These are phyloP conservation scores for Solanum gracilifrons DNA, from an alignment of 257 asterid species.

Conservation along the genomic window DNA sequence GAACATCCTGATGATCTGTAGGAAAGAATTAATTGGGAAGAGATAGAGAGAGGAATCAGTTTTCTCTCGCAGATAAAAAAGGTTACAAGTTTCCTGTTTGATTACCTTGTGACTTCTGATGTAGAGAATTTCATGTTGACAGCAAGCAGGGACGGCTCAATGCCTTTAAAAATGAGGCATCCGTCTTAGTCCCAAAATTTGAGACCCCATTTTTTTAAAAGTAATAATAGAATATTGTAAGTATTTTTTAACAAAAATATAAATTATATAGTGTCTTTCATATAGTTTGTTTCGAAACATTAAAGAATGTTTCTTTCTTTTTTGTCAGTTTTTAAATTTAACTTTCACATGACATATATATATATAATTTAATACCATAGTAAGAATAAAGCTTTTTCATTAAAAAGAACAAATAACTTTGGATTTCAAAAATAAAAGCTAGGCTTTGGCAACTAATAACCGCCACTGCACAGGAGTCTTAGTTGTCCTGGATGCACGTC, in stretches of 20 bases:
- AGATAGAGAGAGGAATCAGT: not conserved
- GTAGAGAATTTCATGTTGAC: not conserved
- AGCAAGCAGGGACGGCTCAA: constrained; percentile 26
- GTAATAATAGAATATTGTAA: too few relatives aligned
- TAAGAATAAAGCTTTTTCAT: too few relatives aligned
- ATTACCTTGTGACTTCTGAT: not conserved
- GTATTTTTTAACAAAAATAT: too few relatives aligned
- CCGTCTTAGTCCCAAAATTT: too few relatives aligned
- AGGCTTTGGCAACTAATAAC: not conserved
- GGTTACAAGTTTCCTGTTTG: not conserved
- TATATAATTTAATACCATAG: too few relatives aligned
- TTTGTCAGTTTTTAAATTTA: too few relatives aligned
- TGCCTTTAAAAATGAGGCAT: too few relatives aligned
- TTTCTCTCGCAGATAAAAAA: not conserved
- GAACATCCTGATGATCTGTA: not conserved
- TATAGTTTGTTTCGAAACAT: too few relatives aligned
- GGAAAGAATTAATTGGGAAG: not conserved
- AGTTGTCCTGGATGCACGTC: constrained; percentile 82
- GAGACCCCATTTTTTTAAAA: too few relatives aligned
- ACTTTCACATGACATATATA: not conserved
- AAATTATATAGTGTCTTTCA: too few relatives aligned
- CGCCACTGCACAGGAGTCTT: constrained; percentile 49
- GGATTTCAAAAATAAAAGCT: not conserved
- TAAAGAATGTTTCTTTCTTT: not conserved
- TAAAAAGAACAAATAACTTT: too few relatives aligned